phyloP scores from a whole-genome alignment of 192 early-diverging fungal species.

The Phycomyces blakesleeanus region DNA sequence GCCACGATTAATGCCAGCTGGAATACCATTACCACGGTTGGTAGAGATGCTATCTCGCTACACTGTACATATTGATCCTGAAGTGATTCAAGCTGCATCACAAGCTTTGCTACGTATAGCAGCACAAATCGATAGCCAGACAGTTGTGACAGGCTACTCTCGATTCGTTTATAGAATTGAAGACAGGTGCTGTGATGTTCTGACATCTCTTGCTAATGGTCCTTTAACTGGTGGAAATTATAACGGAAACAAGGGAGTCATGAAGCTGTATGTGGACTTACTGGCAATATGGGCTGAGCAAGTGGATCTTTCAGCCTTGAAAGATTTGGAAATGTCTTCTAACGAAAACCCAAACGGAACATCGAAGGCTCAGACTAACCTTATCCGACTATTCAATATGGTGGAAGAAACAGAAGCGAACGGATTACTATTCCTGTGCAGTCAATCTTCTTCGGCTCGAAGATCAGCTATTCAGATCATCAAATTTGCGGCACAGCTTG shows the following conservation, averaged over 20 bases:
- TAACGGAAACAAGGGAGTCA: slow-evolving; percentile 43
- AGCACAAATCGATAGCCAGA: slow-evolving; percentile 50
- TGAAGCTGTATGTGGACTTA: slow-evolving; percentile 67
- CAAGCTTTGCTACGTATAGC: slow-evolving; percentile 66
- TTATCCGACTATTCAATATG: slow-evolving; percentile 35
- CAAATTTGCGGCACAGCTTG: slow-evolving; percentile 48
- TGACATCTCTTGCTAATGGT: slow-evolving; percentile 30
- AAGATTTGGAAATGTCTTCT: slow-evolving; percentile 19
- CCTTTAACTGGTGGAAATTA: slow-evolving; percentile 14
- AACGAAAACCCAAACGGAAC: slow-evolving; percentile 26
- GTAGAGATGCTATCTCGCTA: slow-evolving; percentile 82
- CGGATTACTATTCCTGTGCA: slow-evolving; percentile 71
- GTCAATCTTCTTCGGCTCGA: slow-evolving; percentile 51
- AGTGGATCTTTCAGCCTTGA: slow-evolving; percentile 32
- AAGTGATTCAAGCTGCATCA: slow-evolving; percentile 63
- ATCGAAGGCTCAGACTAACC: slow-evolving; percentile 35
- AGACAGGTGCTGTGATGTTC: slow-evolving; percentile 45
- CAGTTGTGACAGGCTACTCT: slow-evolving; percentile 48
- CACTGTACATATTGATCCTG: slow-evolving; percentile 81
- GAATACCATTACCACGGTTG: slow-evolving; percentile 54
- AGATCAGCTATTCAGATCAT: slow-evolving; percentile 59
- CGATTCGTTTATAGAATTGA: slow-evolving; percentile 51
- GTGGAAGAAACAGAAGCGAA: slow-evolving; percentile 72
- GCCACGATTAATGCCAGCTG: slow-evolving; percentile 66
- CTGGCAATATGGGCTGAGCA: slow-evolving; percentile 53